Conservation (phyloP, 805 yeast species). For the Wickerhamiella occidentalis region DNA sequence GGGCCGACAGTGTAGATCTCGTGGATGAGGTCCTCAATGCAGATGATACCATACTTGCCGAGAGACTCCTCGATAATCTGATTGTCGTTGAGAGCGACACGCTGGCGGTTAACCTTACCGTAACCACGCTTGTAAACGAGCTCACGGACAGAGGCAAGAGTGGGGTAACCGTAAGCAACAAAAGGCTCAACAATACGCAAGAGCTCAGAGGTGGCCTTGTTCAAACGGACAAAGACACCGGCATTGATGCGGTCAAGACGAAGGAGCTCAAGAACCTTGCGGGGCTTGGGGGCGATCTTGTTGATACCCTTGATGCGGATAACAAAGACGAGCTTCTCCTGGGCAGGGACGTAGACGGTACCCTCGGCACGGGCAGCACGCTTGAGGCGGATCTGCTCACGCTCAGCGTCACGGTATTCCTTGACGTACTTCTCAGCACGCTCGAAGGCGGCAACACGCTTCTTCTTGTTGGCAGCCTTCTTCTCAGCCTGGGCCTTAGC, state of each 20-base stretch:
- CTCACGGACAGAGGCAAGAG: conserved; percentile 80
- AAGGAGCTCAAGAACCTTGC: conserved; percentile 87
- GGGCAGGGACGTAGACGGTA: conserved; percentile 89
- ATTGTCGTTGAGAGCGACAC: conserved; percentile 82
- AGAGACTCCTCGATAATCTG: conserved; percentile 74
- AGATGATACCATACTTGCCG: conserved; percentile 86
- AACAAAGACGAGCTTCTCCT: conserved; percentile 87
- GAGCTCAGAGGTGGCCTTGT: conserved; percentile 91
- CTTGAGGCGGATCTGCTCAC: conserved; percentile 80
- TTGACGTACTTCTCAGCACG: conserved; percentile 94
- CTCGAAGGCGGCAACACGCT: conserved; percentile 49
- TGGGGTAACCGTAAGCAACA: conserved; percentile 97
- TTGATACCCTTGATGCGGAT: conserved; percentile 98
- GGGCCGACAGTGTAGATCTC: conserved; percentile 95
- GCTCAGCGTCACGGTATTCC: conserved; percentile 89
- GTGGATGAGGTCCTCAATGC: conserved; percentile 89
- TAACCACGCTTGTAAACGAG: conserved; percentile 94
- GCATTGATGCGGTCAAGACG: conserved; percentile 89
- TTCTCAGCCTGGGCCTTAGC: conserved; percentile 36
- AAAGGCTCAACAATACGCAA: conserved; percentile 91
- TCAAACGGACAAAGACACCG: conserved; percentile 88
- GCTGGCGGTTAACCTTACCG: conserved; percentile 96
- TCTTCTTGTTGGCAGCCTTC: conserved; percentile 27
- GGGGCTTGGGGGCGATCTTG: conserved; percentile 98
- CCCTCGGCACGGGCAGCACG: conserved; percentile 73